Evolutionary conservation across 2,329 filamentous ascomycete genomes (phyloP).

Genomic region (Beauveria scarabaeidicola): DNA sequence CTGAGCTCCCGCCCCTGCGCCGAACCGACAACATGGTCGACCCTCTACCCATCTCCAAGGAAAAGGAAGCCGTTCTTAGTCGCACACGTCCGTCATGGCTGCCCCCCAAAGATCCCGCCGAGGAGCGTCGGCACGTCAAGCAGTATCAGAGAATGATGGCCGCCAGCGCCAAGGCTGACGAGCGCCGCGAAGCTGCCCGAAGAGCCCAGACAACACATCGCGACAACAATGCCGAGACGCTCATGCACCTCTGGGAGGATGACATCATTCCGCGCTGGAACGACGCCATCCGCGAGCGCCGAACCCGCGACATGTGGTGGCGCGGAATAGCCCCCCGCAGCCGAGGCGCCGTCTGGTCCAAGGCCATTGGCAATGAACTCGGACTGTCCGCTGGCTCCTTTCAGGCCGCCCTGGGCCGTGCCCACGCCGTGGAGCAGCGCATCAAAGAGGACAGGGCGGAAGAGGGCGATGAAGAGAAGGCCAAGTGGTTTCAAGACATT

Average conservation of each 20-base stretch:
- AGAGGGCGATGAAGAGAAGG: conserved; percentile 46
- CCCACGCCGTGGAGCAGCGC: conserved; percentile 51
- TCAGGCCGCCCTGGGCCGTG: conserved; percentile 59
- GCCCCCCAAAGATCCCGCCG: conserved; percentile 78
- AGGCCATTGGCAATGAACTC: conserved; percentile 66
- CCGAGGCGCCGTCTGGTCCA: conserved; percentile 60
- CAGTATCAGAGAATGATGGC: conserved; percentile 81
- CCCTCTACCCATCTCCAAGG: conserved; percentile 72
- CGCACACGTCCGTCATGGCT: conserved; percentile 77
- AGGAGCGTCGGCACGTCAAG: conserved; percentile 81
- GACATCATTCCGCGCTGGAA: conserved; percentile 71
- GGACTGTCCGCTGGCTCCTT: conserved; percentile 60
- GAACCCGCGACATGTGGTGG: conserved; percentile 75
- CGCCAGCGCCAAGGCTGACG: conserved; percentile 49
- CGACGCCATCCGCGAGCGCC: conserved; percentile 56
- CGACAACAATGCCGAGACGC: conserved; percentile 45
- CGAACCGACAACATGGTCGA: conserved; percentile 77
- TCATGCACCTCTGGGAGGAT: conserved; percentile 63
- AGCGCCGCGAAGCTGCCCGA: conserved; percentile 46
- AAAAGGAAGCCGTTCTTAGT: conserved; percentile 76
- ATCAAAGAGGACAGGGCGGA: conserved; percentile 42
- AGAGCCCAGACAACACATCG: conserved; percentile 43
- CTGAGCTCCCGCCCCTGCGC: conserved; percentile 61
- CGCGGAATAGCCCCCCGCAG: conserved; percentile 63
- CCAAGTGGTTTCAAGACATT: conserved; percentile 55